Conservation (phyloP, 257 asterid genomes). For the Nicotiana knightiana region DNA sequence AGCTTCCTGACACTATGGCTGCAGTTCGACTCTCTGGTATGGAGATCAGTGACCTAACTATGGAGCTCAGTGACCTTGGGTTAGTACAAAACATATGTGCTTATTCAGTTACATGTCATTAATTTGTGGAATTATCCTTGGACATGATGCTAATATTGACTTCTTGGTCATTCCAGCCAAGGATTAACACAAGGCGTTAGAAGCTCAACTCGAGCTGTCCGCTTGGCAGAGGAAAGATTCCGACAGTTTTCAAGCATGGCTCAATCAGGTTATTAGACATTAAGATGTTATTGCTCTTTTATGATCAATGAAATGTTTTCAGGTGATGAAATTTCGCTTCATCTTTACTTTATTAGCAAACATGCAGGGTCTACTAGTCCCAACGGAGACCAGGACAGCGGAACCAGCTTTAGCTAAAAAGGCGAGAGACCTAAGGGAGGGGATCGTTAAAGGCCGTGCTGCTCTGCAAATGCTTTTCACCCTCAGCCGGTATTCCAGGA, state of each 20-base stretch:
- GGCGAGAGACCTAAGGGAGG: conserved; percentile 54
- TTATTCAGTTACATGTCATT: background rate
- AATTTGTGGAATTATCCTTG: background rate
- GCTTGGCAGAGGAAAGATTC: conserved; percentile 70
- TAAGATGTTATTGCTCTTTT: background rate
- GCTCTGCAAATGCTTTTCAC: conserved; percentile 52
- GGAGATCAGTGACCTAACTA: conserved; percentile 89
- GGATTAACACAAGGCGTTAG: conserved; percentile 75
- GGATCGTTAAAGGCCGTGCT: conserved; percentile 64
- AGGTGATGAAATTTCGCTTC: conserved; percentile 36
- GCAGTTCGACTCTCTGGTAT: conserved; percentile 91
- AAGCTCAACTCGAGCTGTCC: conserved; percentile 78
- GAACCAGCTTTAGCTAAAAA: conserved; percentile 60
- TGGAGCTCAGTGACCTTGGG: conserved; percentile 95
- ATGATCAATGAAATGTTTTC: background rate
- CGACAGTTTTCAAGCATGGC: conserved; percentile 48
- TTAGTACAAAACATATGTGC: conserved; percentile 17
- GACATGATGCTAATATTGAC: background rate
- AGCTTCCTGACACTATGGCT: conserved; percentile 92
- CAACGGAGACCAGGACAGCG: conserved; percentile 26
- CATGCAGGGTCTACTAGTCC: conserved; percentile 49
- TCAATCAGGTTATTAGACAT: conserved; percentile 49
- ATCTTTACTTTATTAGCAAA: conserved; percentile 70
- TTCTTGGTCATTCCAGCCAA: conserved; percentile 38
- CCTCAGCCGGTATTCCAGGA: conserved; percentile 41